phyloP scores from a whole-genome alignment of 352 stramenopile species.

The Globisporangium carolinianum region DNA sequence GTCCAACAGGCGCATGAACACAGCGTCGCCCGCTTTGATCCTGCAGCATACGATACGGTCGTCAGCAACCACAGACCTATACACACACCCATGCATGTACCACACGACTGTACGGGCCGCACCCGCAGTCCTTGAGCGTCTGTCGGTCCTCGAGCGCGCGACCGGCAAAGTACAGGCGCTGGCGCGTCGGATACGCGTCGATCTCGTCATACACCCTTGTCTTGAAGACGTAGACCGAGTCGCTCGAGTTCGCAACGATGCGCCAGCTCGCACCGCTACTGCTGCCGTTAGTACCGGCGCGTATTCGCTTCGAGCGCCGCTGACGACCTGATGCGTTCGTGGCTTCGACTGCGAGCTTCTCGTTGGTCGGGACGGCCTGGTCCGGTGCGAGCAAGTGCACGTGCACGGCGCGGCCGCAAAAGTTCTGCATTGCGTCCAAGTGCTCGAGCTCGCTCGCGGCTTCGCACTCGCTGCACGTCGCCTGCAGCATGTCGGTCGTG shows the following conservation, averaged over 20 bases:
- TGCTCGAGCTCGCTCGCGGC: constrained; percentile 28
- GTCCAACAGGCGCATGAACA: constrained; percentile 67
- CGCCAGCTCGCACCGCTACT: constrained; percentile 31
- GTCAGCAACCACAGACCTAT: neutral
- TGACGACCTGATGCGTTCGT: constrained; percentile 29
- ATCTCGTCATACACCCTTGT: constrained; percentile 69
- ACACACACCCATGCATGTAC: neutral
- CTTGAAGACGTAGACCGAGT: constrained; percentile 75
- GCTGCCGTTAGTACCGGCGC: constrained; percentile 25
- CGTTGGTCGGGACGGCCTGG: constrained; percentile 37
- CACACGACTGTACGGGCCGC: constrained; percentile 7
- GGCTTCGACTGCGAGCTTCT: constrained; percentile 28
- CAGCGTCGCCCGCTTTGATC: constrained; percentile 63
- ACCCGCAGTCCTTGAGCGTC: constrained; percentile 65
- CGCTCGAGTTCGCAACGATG: constrained; percentile 46
- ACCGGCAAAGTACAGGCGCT: constrained; percentile 67
- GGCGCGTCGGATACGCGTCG: constrained; percentile 56
- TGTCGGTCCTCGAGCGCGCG: constrained; percentile 40
- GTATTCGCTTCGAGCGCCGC: constrained; percentile 57
- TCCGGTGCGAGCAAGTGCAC: constrained; percentile 53
- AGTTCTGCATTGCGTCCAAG: constrained; percentile 51
- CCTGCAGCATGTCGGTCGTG: constrained; percentile 6
- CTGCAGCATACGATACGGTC: constrained; percentile 14
- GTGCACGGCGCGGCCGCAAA: constrained; percentile 49
- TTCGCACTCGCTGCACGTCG: constrained; percentile 51